phyloP scores from a whole-genome alignment of 176 grass and related monocot genomes.

The Oryza punctata region DNA sequence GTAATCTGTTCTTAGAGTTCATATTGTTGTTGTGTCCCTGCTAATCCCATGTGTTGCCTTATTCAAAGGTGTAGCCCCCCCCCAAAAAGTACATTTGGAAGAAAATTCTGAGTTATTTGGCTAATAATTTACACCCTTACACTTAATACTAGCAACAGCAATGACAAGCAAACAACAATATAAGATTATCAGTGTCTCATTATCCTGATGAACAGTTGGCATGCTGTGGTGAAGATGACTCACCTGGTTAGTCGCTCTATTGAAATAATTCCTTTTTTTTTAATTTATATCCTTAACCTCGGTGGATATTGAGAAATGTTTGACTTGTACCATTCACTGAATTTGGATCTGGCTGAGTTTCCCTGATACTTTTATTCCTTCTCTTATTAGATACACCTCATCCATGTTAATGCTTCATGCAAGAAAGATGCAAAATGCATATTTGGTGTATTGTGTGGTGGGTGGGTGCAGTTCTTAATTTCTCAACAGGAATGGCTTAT shows the following conservation, averaged over 20 bases:
- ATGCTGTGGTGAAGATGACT: not conserved
- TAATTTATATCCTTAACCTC: too few relatives aligned
- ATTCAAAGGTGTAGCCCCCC: too few relatives aligned
- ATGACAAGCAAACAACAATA: not conserved
- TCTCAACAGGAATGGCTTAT: not conserved
- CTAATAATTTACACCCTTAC: not conserved
- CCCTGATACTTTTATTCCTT: not conserved
- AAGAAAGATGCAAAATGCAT: not conserved
- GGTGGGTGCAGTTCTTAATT: not conserved
- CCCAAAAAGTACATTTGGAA: not conserved
- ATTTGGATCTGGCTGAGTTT: not conserved
- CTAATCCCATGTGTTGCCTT: not conserved
- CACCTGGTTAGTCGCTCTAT: not conserved
- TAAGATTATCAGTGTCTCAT: not conserved
- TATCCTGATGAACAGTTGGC: not conserved
- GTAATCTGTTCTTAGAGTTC: not conserved
- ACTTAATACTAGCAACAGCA: not conserved
- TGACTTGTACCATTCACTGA: too few relatives aligned
- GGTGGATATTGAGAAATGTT: too few relatives aligned
- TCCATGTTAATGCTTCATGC: not conserved
- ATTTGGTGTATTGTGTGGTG: too few relatives aligned
- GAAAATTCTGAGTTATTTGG: not conserved
- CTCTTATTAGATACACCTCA: too few relatives aligned
- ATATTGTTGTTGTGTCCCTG: not conserved
- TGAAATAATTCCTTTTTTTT: not conserved